phyloP scores from a whole-genome alignment of 2,329 filamentous ascomycete species.

The Hypomyces perniciosus region DNA sequence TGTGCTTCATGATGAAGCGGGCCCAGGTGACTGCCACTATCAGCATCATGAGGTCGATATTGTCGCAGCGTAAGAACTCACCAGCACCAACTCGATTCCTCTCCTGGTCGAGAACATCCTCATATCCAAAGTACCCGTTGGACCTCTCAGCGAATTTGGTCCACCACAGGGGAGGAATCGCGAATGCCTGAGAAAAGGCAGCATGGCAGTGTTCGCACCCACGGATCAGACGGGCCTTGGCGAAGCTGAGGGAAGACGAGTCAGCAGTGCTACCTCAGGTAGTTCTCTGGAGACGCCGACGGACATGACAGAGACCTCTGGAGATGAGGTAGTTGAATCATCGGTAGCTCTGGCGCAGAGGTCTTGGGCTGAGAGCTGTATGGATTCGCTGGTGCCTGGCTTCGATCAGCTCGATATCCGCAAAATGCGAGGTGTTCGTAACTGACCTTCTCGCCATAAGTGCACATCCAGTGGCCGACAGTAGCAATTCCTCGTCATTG shows the following conservation, averaged over 20 bases:
- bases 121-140: slow-evolving; percentile 36
- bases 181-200: slow-evolving; percentile 19
- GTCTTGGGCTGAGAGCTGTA: too few relatives aligned
- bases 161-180: slow-evolving; percentile 32
- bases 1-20: slow-evolving; percentile 26
- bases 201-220: slow-evolving; percentile 22
- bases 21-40: slow-evolving; percentile 26
- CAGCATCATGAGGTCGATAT: neutral
- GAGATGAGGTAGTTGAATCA: too few relatives aligned
- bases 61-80: neutral
- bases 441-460: too few relatives aligned
- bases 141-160: slow-evolving; percentile 25
- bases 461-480: too few relatives aligned
- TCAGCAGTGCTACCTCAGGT: neutral
- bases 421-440: too few relatives aligned
- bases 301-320: slow-evolving; percentile 5
- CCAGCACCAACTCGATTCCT: neutral
- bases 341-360: too few relatives aligned
- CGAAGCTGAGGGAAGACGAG: slow-evolving; percentile 19
- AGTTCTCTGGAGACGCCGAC: neutral
- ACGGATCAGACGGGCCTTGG: slow-evolving; percentile 26
- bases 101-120: slow-evolving; percentile 13
- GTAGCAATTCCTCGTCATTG: too few relatives aligned
- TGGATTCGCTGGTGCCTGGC: too few relatives aligned
- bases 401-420: too few relatives aligned